A percentile compares a stretch with the other conserved stretches of the same genome.
Evolutionary conservation across 768 basidiomycete genomes (phyloP).

Genomic region (Lactarius evosmus): DNA sequence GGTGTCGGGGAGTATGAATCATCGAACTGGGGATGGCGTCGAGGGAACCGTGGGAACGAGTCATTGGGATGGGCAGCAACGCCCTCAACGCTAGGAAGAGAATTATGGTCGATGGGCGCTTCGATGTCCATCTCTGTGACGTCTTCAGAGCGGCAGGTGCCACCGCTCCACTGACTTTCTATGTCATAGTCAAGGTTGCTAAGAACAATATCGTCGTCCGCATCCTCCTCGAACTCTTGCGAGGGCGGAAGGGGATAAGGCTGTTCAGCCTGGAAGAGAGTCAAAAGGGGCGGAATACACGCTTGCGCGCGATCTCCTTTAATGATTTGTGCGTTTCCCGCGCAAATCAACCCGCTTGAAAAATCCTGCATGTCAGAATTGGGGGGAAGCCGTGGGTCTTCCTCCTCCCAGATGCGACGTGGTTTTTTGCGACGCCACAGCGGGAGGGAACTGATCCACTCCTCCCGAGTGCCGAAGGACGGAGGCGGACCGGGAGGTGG

Average conservation of each 20-base stretch:
- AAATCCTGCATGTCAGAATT: constrained; percentile 52
- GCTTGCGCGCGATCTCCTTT: constrained; percentile 83
- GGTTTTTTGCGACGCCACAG: constrained; percentile 69
- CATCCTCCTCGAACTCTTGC: constrained; percentile 35
- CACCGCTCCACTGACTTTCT: constrained; percentile 39
- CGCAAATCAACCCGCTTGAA: constrained; percentile 68
- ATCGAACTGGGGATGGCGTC: constrained; percentile 31
- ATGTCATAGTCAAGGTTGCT: constrained; percentile 41
- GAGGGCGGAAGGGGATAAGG: constrained; percentile 18
- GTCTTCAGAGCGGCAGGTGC: constrained; percentile 32
- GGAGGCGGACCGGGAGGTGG: constrained; percentile 61
- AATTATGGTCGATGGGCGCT: constrained; percentile 27
- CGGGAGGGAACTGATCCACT: constrained; percentile 70
- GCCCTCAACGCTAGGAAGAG: constrained; percentile 11
- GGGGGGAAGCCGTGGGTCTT: constrained; percentile 39
- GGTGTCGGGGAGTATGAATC: constrained; percentile 60
- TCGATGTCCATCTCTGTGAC: constrained; percentile 36
- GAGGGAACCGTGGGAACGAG: constrained; percentile 1
- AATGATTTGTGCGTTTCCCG: constrained; percentile 77
- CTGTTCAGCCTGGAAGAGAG: constrained; percentile 28
- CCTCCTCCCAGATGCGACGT: constrained; percentile 59
- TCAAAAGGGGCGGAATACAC: constrained; percentile 72
- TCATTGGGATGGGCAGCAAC: neutral
- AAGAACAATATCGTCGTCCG: constrained; percentile 47
- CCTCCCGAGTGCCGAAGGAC: constrained; percentile 62